phyloP scores from a whole-genome alignment of 768 basidiomycete species.

The Hirschioporus abietinus region DNA sequence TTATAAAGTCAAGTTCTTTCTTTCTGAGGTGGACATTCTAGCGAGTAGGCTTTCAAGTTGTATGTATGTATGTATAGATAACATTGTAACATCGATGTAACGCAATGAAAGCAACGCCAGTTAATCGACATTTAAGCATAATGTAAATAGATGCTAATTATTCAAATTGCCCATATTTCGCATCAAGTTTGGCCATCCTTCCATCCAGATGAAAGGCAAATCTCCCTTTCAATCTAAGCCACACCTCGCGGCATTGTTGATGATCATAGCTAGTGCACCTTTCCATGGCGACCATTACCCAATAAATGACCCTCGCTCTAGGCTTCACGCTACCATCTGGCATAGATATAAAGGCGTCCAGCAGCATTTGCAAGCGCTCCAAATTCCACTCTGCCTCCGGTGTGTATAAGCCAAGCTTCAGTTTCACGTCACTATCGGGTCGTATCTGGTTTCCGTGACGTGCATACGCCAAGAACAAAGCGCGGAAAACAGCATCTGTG shows the following conservation, averaged over 20 bases:
- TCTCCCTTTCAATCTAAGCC: slow-evolving; percentile 48
- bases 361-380: slow-evolving; percentile 49
- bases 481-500: slow-evolving; percentile 54
- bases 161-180: neutral
- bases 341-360: slow-evolving; percentile 57
- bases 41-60: neutral
- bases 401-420: neutral
- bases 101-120: neutral
- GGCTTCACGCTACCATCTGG: slow-evolving; percentile 36
- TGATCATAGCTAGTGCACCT: slow-evolving; percentile 51
- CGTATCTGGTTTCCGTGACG: slow-evolving; percentile 38
- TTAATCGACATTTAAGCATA: too few species aligned
- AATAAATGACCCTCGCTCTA: slow-evolving; percentile 48
- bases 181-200: slow-evolving; percentile 15
- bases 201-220: slow-evolving; percentile 45
- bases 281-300: slow-evolving; percentile 63
- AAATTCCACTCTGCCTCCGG: slow-evolving; percentile 44
- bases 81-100: neutral
- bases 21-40: neutral
- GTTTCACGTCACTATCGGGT: slow-evolving; percentile 14
- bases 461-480: slow-evolving; percentile 70
- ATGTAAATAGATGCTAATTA: neutral
- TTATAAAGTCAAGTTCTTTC: neutral
- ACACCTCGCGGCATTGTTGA: slow-evolving; percentile 47
- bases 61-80: neutral